A percentile compares a stretch with the other conserved stretches of the same genome.
phyloP scores from a whole-genome alignment of 2,329 filamentous ascomycete genomes.

The Talaromyces sp. region DNA sequence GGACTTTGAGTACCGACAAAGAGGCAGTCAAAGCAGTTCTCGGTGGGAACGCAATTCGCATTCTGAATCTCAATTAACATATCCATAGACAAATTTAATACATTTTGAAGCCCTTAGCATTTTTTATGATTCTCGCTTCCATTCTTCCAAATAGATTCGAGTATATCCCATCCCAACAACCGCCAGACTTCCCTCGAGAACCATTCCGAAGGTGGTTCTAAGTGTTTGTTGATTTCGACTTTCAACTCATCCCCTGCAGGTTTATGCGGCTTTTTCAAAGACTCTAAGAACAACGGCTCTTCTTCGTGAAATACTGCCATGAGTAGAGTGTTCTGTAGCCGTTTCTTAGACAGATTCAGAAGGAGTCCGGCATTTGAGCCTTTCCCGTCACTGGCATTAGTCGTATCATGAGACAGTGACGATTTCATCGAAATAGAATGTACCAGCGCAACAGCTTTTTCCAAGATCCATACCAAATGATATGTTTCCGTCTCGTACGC shows the following conservation, averaged over 20 bases:
- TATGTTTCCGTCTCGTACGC: constrained; percentile 34
- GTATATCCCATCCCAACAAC: constrained; percentile 55
- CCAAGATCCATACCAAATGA: constrained; percentile 36
- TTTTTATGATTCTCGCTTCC: neutral
- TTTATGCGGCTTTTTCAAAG: constrained; percentile 13
- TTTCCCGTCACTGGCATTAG: neutral
- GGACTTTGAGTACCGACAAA: constrained; percentile 32
- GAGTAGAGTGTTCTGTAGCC: constrained; percentile 42
- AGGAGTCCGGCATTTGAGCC: constrained; percentile 17
- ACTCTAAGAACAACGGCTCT: constrained; percentile 29
- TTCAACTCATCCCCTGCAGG: constrained; percentile 22
- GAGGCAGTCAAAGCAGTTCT: constrained; percentile 36
- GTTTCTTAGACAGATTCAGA: constrained; percentile 26
- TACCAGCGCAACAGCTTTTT: constrained; percentile 29
- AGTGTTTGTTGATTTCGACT: neutral
- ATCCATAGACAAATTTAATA: neutral
- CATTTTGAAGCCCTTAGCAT: neutral
- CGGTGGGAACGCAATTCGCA: constrained; percentile 45
- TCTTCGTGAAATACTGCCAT: constrained; percentile 41
- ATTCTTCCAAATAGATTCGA: constrained; percentile 22
- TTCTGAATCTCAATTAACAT: constrained; percentile 36
- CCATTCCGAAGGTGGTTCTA: constrained; percentile 47
- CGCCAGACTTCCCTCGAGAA: constrained; percentile 57
- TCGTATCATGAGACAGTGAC: constrained; percentile 13
- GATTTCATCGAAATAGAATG: constrained; percentile 17